Evolutionary conservation across 441 rosid genomes (phyloP).

Genomic region (Macaranga tanarius): DNA sequence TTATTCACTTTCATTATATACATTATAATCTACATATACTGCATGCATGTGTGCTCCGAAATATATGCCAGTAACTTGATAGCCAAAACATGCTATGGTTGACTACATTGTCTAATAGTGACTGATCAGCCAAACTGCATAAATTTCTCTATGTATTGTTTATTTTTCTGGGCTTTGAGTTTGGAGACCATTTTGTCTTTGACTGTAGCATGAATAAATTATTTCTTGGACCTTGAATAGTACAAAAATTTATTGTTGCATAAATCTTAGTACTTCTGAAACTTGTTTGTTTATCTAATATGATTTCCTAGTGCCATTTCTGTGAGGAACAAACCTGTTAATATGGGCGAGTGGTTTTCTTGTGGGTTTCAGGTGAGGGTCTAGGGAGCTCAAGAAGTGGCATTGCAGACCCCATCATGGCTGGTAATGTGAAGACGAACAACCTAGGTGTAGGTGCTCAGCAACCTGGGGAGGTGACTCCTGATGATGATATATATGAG

Average conservation of each 20-base stretch:
- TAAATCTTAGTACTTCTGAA: neutral
- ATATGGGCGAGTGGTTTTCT: neutral
- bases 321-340: slow-evolving; percentile 8
- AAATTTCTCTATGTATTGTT: neutral
- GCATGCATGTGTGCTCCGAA: neutral
- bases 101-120: too few relatives aligned
- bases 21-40: neutral
- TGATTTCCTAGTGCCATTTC: neutral
- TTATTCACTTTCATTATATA: too few relatives aligned
- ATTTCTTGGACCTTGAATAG: neutral
- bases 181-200: neutral
- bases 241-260: neutral
- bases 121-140: too few relatives aligned
- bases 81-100: too few relatives aligned
- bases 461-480: slow-evolving; percentile 79
- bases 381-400: slow-evolving; percentile 87
- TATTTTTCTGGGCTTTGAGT: neutral
- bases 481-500: slow-evolving; percentile 96
- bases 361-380: slow-evolving; percentile 83
- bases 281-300: neutral
- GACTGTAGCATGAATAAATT: neutral
- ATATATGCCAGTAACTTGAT: neutral
- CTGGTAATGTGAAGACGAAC: slow-evolving; percentile 78
- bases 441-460: slow-evolving; percentile 94
- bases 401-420: slow-evolving; percentile 87